These are phyloP conservation scores for Apiospora aurea DNA, from an alignment of 2,329 filamentous ascomycete species.

Conservation along the genomic window DNA sequence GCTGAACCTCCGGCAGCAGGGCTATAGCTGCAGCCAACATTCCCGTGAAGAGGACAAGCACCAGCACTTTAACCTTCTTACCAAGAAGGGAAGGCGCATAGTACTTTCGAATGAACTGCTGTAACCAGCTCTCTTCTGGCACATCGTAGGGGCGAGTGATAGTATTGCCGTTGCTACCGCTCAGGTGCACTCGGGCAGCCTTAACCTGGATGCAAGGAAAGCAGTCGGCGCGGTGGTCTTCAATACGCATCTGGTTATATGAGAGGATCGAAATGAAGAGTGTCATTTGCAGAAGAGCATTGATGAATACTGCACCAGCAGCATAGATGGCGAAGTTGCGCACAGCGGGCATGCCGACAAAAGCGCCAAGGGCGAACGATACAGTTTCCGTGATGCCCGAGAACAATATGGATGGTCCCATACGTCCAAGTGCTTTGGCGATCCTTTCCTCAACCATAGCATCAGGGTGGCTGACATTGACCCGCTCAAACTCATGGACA, in stretches of 20 bases:
- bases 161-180: conserved; percentile 64
- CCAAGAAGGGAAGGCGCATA: conserved; percentile 86
- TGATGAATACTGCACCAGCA: conserved; percentile 94
- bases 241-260: conserved; percentile 89
- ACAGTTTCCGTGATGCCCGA: conserved; percentile 95
- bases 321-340: conserved; percentile 97
- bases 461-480: conserved; percentile 91
- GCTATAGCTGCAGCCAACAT: conserved; percentile 86
- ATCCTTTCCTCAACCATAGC: conserved; percentile 86
- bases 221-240: conserved; percentile 88
- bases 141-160: conserved; percentile 72
- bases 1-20: conserved; percentile 80
- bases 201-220: conserved; percentile 87
- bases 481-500: conserved; percentile 95
- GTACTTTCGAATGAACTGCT: conserved; percentile 86
- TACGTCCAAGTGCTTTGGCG: conserved; percentile 87
- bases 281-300: conserved; percentile 94
- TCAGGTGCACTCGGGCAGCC: conserved; percentile 72
- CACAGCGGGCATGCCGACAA: conserved; percentile 97
- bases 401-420: conserved; percentile 95
- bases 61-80: conserved; percentile 77
- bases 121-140: conserved; percentile 83
- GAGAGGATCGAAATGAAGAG: conserved; percentile 95
- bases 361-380: conserved; percentile 89
- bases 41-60: conserved; percentile 85